Percentiles rank a stretch among this genome's conserved stretches.
Conservation (phyloP, 164 flowering plant genomes). For the Tetrastigma voinierianum region DNA sequence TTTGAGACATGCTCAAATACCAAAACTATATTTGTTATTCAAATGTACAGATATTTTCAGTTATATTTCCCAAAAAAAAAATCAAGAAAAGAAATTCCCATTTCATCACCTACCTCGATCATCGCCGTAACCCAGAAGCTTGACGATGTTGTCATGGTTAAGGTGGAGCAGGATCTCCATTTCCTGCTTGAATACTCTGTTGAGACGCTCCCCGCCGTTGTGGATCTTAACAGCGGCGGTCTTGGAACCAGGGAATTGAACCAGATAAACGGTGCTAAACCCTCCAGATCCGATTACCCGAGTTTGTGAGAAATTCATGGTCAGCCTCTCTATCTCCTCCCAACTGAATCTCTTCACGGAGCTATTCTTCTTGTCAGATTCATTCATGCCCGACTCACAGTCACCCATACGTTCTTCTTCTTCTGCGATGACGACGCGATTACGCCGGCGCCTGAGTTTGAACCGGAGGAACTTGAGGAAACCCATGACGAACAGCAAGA, state of each 20-base stretch:
- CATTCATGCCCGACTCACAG: background rate
- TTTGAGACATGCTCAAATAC: constrained; percentile 59
- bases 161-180: constrained; percentile 47
- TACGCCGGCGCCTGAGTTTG: background rate
- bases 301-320: constrained; percentile 34
- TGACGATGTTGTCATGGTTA: constrained; percentile 57
- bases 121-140: constrained; percentile 64
- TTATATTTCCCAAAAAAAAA: background rate
- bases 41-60: too few relatives aligned
- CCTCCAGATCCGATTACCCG: constrained; percentile 69
- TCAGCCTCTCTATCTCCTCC: constrained; percentile 47
- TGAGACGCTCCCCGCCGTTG: constrained; percentile 48
- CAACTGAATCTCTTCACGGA: constrained; percentile 41
- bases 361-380: too few relatives aligned
- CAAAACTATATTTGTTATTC: too few relatives aligned
- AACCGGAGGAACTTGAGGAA: background rate
- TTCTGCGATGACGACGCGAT: background rate
- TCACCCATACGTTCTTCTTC: too few relatives aligned
- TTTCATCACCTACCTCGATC: constrained; percentile 38
- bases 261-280: constrained; percentile 69
- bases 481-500: background rate
- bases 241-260: constrained; percentile 27
- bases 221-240: constrained; percentile 61
- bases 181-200: constrained; percentile 56
- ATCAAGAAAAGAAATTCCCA: background rate